Conservation (phyloP, 495 filamentous ascomycete species). For the Hypoxylon perforatum region DNA sequence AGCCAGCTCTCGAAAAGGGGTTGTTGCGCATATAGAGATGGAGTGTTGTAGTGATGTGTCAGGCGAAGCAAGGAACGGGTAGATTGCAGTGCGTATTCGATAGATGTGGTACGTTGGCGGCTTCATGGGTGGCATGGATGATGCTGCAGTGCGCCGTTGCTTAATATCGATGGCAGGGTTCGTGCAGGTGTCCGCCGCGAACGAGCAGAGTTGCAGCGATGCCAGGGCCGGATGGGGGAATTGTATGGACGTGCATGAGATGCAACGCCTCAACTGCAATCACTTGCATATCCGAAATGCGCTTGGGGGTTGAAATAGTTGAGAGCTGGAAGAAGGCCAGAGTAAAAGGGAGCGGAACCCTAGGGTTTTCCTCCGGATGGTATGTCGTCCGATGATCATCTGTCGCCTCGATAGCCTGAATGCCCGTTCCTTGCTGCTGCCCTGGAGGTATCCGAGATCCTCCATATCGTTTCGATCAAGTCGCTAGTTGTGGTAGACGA, state of each 20-base stretch:
- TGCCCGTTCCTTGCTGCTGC: slow-evolving; percentile 30
- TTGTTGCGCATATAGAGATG: slow-evolving; percentile 16
- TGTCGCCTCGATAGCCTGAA: slow-evolving; percentile 21
- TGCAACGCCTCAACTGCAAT: slow-evolving; percentile 37
- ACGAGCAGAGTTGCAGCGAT: slow-evolving; percentile 18
- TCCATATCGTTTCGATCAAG: slow-evolving; percentile 22
- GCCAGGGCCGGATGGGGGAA: slow-evolving; percentile 35
- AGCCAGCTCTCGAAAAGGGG: slow-evolving; percentile 46
- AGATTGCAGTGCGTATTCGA: slow-evolving; percentile 31
- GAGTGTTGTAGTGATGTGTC: slow-evolving; percentile 14
- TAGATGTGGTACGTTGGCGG: slow-evolving; percentile 31
- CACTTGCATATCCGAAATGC: slow-evolving; percentile 43
- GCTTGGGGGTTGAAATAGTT: slow-evolving; percentile 34
- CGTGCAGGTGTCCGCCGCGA: slow-evolving; percentile 25
- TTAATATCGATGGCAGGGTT: slow-evolving; percentile 38
- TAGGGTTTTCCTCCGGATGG: slow-evolving; percentile 29
- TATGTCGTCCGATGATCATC: slow-evolving; percentile 30
- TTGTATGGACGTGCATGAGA: slow-evolving; percentile 32
- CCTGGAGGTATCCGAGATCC: slow-evolving; percentile 7
- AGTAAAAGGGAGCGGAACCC: slow-evolving; percentile 37
- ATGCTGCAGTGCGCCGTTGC: slow-evolving; percentile 34
- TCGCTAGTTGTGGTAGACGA: slow-evolving; percentile 24
- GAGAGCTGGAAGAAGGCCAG: slow-evolving; percentile 38
- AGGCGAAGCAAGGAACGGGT: slow-evolving; percentile 21
- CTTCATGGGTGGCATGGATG: slow-evolving; percentile 33